Evolutionary conservation across 495 filamentous ascomycete species (phyloP), one percentile per base, ranked within the genome.

Genomic region (Penicillium bovifimosum): DNA sequence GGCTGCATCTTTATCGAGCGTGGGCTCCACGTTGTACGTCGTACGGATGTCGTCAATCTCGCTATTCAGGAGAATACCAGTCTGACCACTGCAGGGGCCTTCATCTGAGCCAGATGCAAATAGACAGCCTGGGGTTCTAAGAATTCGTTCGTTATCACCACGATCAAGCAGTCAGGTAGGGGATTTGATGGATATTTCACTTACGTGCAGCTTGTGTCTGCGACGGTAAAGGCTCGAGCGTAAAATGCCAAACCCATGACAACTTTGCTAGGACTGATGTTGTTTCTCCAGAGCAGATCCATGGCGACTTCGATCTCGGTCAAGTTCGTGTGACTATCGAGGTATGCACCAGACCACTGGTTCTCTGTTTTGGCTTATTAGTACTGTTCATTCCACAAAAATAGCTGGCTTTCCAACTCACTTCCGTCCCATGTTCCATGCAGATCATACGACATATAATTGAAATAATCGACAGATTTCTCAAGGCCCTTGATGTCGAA

Each of bases 401-500:
- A n/a, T n/a, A n/a, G n/a, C n/a, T n/a, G n/a, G n/a, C n/a, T n/a
- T n/a, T n/a, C n/a, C n/a, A n/a, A n/a, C 28, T 29, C 8, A 10
- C 32, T 39, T 1, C 10, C 4, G 38, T 63, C 67, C 71, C 71
- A 76, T n/a, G 43, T 54, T 6, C 73, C 72, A 44, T 75, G 70
- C 4, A 76, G 41, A 56, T 75, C 64, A 36, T 80, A 80, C 11
- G 67, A 54, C 78, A 81, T 80, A 53, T 77, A 65, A 29, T 72
- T 72, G 49, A 80, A 76, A 16, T 61, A 80, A 52, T 79, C 74
- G 6, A 80, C 66, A 44, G 70, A 59, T 2, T 55, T 49, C 18
- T 68, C 60, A 59, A 82, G 66, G 1, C 56, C 64, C 11, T 54
- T 63, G 13, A 71, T n/a, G n/a, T n/a, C n/a, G n/a, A n/a, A n/a